A percentile compares a stretch with the other conserved stretches of the same genome.
These are phyloP conservation scores for Neurospora discreta DNA, from an alignment of 495 filamentous ascomycete genomes.

Conservation along the genomic window DNA sequence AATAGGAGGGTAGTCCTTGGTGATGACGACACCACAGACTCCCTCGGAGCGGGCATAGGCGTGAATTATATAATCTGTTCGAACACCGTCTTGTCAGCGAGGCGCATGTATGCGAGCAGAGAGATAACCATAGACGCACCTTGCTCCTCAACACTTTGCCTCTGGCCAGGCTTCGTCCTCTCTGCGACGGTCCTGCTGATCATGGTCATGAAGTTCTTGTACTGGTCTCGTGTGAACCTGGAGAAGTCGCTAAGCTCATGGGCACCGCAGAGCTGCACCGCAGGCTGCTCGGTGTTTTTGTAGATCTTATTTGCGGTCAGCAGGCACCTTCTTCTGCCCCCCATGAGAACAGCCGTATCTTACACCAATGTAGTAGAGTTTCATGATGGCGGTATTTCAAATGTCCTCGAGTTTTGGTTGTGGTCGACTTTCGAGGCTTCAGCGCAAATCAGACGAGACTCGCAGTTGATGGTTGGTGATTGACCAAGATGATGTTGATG, in stretches of 20 bases:
- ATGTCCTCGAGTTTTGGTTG: neutral
- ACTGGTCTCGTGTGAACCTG: constrained; percentile 62
- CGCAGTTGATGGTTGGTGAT: neutral
- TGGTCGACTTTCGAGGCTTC: neutral
- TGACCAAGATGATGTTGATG: neutral
- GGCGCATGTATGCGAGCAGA: neutral
- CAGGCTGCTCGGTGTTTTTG: constrained; percentile 45
- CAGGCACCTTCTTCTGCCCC: neutral
- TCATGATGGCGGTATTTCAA: constrained; percentile 51
- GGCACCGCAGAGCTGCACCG: constrained; percentile 69
- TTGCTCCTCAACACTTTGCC: constrained; percentile 87
- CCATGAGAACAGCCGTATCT: neutral
- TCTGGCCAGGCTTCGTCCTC: constrained; percentile 70
- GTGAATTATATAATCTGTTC: constrained; percentile 69
- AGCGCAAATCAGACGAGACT: neutral
- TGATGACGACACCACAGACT: constrained; percentile 79
- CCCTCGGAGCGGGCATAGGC: constrained; percentile 82
- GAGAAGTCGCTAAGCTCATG: constrained; percentile 72
- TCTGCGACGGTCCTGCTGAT: constrained; percentile 66
- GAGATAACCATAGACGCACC: constrained; percentile 28
- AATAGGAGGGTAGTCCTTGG: constrained; percentile 75
- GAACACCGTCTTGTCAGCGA: neutral
- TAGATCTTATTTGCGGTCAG: constrained; percentile 12
- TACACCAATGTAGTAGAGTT: constrained; percentile 52
- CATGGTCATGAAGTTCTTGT: constrained; percentile 58